phyloP scores from a whole-genome alignment of 331 rosid genomes.

The Malus hybrid region DNA sequence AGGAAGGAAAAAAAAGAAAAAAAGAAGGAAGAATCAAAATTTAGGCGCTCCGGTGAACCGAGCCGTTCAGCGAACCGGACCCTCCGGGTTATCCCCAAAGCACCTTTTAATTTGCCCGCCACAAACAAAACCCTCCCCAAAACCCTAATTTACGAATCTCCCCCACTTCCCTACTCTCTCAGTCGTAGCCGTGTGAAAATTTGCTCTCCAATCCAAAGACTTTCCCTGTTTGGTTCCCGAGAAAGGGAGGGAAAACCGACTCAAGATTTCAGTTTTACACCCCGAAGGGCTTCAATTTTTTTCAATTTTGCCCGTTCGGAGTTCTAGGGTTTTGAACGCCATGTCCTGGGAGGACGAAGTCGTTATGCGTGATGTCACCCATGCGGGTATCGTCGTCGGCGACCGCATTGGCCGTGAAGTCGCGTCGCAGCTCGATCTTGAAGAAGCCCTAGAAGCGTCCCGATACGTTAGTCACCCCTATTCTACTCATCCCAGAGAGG shows the following conservation, averaged over 20 bases:
- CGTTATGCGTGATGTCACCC: constrained; percentile 71
- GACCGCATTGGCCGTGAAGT: constrained; percentile 89
- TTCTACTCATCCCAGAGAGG: constrained; percentile 88
- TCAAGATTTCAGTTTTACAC: background rate
- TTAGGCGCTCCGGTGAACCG: background rate
- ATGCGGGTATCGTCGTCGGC: constrained; percentile 69
- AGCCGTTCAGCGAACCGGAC: background rate
- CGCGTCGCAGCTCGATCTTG: constrained; percentile 84
- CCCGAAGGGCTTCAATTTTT: background rate
- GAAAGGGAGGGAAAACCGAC: background rate
- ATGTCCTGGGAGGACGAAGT: constrained; percentile 87
- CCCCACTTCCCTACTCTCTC: background rate
- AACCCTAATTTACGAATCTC: constrained; percentile 38
- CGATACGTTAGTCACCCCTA: constrained; percentile 87
- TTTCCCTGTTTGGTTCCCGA: constrained; percentile 5
- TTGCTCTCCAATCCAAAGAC: background rate
- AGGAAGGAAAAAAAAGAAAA: background rate
- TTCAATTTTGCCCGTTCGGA: background rate
- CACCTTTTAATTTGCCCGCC: constrained; percentile 48
- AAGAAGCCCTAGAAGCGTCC: constrained; percentile 90
- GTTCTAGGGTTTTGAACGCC: constrained; percentile 20
- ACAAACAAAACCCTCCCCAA: constrained; percentile 47
- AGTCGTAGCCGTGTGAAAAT: background rate
- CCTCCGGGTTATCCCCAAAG: constrained; percentile 3
- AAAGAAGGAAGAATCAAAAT: background rate